These are phyloP conservation scores for Arthrobotrys musiformis DNA, from an alignment of 2,329 filamentous ascomycete genomes.

Conservation along the genomic window DNA sequence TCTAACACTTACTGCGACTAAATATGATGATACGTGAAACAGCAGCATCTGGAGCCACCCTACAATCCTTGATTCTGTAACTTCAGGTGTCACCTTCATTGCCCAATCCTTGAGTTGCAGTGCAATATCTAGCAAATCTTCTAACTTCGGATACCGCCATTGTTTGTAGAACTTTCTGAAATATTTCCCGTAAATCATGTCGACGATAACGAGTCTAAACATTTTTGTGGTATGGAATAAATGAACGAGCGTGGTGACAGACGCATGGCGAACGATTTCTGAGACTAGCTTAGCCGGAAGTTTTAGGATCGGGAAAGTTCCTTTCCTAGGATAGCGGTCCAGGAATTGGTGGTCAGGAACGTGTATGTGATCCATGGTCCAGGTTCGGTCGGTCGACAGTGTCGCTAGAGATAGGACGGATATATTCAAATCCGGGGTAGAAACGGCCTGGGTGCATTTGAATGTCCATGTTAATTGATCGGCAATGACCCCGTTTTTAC, in stretches of 20 bases:
- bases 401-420: neutral
- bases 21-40: constrained; percentile 24
- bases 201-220: constrained; percentile 3
- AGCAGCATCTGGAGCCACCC: constrained; percentile 26
- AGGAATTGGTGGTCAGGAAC: neutral
- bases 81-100: neutral
- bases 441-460: neutral
- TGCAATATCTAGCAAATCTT: neutral
- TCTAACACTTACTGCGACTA: neutral
- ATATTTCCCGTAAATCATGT: constrained; percentile 1
- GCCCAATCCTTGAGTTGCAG: constrained; percentile 1
- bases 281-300: neutral
- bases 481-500: neutral
- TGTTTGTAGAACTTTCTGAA: neutral
- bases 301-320: constrained; percentile 5
- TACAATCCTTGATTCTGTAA: neutral
- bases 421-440: neutral
- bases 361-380: neutral
- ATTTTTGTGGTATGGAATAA: constrained; percentile 18
- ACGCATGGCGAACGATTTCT: constrained; percentile 12
- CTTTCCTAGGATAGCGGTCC: neutral
- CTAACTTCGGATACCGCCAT: constrained; percentile 1
- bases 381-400: neutral
- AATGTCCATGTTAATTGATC: neutral
- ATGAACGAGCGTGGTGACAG: constrained; percentile 24